These are phyloP conservation scores for Fusarium oligoseptatum DNA, from an alignment of 2,329 filamentous ascomycete genomes.

Conservation along the genomic window DNA sequence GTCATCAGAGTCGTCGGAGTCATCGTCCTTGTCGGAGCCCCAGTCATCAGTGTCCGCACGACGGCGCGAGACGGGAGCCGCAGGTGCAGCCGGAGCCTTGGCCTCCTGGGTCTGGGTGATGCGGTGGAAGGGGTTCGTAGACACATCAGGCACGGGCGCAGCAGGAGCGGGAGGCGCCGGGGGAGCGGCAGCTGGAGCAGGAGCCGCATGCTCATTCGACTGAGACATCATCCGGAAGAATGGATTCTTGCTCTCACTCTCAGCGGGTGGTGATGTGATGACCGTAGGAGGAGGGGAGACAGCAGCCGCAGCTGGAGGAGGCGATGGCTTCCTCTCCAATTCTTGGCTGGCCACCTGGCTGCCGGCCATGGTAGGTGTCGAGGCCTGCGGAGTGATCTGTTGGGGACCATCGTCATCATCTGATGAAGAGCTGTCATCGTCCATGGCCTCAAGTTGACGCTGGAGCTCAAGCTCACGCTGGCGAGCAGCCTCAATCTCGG, in stretches of 20 bases:
- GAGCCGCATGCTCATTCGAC: conserved; percentile 64
- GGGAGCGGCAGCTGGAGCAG: conserved; percentile 57
- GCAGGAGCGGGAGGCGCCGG: conserved; percentile 53
- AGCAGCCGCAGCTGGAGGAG: conserved; percentile 58
- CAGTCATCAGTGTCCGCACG: conserved; percentile 77
- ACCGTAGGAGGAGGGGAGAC: conserved; percentile 64
- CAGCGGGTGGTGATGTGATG: conserved; percentile 67
- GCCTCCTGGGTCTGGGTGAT: conserved; percentile 78
- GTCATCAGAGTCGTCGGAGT: conserved; percentile 70
- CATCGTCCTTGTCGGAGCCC: conserved; percentile 78
- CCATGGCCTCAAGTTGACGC: conserved; percentile 83
- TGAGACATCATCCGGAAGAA: conserved; percentile 93
- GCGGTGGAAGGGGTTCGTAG: conserved; percentile 97
- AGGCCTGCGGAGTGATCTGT: conserved; percentile 74
- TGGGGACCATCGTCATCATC: conserved; percentile 85
- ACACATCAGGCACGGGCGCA: conserved; percentile 65
- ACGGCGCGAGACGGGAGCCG: conserved; percentile 66
- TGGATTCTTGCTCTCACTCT: conserved; percentile 90
- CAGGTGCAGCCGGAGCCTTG: conserved; percentile 62
- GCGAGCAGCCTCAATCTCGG: conserved; percentile 91
- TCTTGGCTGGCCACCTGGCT: conserved; percentile 68
- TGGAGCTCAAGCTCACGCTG: conserved; percentile 92
- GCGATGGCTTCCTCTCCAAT: conserved; percentile 64
- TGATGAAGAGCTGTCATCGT: conserved; percentile 80
- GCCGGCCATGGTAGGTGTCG: conserved; percentile 67